These are phyloP conservation scores for Decorospora gaudefroyi DNA, from an alignment of 2,329 filamentous ascomycete genomes.

Conservation along the genomic window DNA sequence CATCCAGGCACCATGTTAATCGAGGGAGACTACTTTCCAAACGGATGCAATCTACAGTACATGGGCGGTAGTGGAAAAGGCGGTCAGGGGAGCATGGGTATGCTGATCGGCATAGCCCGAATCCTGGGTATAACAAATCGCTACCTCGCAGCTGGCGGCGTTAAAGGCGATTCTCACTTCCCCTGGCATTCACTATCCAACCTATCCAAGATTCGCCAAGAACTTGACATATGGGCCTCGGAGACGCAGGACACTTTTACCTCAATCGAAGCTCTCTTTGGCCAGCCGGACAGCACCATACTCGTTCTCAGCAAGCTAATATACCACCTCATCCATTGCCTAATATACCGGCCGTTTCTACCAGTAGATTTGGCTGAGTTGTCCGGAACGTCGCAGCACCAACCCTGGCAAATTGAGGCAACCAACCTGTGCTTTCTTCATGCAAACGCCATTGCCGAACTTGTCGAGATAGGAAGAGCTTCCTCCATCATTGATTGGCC, in stretches of 20 bases:
- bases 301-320: conserved; percentile 83
- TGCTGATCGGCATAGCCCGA: conserved; percentile 82
- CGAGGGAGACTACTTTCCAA: conserved; percentile 81
- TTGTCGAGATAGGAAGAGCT: conserved; percentile 77
- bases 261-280: conserved; percentile 74
- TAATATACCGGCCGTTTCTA: conserved; percentile 84
- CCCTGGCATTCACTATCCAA: conserved; percentile 88
- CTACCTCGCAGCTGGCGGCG: conserved; percentile 81
- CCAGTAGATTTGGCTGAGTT: conserved; percentile 83
- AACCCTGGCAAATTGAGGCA: conserved; percentile 90
- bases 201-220: conserved; percentile 81
- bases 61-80: conserved; percentile 70
- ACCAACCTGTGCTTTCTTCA: conserved; percentile 86
- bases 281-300: conserved; percentile 75
- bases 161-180: conserved; percentile 88
- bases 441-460: conserved; percentile 82
- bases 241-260: conserved; percentile 80
- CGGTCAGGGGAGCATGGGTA: conserved; percentile 73
- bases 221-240: conserved; percentile 82
- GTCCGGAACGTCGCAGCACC: conserved; percentile 77
- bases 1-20: conserved; percentile 64
- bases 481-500: conserved; percentile 80
- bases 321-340: conserved; percentile 83
- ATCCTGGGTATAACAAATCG: conserved; percentile 82
- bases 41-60: conserved; percentile 75